Conservation (phyloP, 2,329 filamentous ascomycete species). For the Zasmidium angulare region DNA sequence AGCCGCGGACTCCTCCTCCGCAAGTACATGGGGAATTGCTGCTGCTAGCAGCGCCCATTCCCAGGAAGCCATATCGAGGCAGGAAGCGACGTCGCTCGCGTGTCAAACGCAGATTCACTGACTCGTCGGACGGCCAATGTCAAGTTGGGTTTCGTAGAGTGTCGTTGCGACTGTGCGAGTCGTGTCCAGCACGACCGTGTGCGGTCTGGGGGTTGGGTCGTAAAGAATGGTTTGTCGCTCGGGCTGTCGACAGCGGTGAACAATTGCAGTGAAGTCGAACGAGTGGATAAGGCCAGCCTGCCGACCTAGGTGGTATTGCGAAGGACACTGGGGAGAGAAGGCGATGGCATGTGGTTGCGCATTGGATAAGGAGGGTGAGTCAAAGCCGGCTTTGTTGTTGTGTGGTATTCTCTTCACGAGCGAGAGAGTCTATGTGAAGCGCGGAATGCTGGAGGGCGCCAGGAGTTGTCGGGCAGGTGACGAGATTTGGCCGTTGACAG, state of each 20-base stretch:
- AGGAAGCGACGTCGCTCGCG: neutral
- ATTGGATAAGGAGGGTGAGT: neutral
- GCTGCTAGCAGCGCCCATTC: constrained; percentile 21
- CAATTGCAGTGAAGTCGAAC: neutral
- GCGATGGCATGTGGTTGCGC: neutral
- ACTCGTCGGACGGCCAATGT: neutral
- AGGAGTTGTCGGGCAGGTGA: neutral
- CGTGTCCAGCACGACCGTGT: neutral
- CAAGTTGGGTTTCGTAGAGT: neutral
- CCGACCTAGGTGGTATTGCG: neutral
- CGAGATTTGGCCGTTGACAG: neutral
- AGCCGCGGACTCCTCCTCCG: constrained; percentile 8
- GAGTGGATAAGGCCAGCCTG: neutral
- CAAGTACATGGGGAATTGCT: constrained; percentile 10
- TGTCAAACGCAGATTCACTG: neutral
- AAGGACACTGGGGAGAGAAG: neutral
- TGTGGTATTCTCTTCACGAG: neutral
- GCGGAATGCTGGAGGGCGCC: neutral
- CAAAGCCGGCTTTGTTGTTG: neutral
- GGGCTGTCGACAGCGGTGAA: neutral
- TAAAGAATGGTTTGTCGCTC: neutral
- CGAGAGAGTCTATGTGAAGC: neutral
- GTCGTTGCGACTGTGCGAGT: neutral
- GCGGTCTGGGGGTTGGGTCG: neutral
- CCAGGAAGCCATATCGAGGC: constrained; percentile 10